Evolutionary conservation across 2,329 filamentous ascomycete genomes (phyloP), one percentile per base, ranked within the genome.

Genomic region (Waltergamsia citrina): DNA sequence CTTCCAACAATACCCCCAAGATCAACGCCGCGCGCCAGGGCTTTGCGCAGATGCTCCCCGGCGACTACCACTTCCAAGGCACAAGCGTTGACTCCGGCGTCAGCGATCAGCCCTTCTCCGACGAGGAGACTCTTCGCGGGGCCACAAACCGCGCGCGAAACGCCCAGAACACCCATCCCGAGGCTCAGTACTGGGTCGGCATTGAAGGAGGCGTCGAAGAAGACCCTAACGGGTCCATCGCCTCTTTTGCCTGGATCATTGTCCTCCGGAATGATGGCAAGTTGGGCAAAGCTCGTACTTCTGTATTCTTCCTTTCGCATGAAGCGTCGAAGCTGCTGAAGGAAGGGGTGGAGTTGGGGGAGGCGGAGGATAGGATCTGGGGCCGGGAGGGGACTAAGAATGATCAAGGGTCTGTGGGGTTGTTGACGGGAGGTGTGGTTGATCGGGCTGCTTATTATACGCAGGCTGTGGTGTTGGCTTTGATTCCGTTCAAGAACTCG

Each of bases 161-260:
- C 34, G 57, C 57, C 6, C 49, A 43, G n/a, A 33, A 39, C 7
- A 34, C 39, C 26, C 42, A 47, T 15, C 51, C 53, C 3, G 41
- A 51, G 16, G 59, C 54, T 2, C 51, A 60, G 29, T 63, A 49
- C 40, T 63, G 57, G 54, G 43, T 63, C 22, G 60, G 60, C 5
- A 50, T 63, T 14, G 60, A 64, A 40, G 60, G 60, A 15, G 60
- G 60, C 3, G 19, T 32, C 11, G 19, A 32, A 12, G 49, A 63
- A 4, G 54, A 60, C 23, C 42, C 44, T 8, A 40, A 41, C 10
- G 41, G 47, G 7, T n/a, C 29, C 7, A 43, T 62, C 17, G 46
- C 51, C 35, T 54, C 53, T 8, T 63, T 63, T 43, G 60, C 60
- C 3, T 63, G 60, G 60, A 47, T 63, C 8, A 56, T 55, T 2